These are phyloP conservation scores for Wickerhamomyces silvicola DNA, from an alignment of 805 yeast species.

Conservation along the genomic window DNA sequence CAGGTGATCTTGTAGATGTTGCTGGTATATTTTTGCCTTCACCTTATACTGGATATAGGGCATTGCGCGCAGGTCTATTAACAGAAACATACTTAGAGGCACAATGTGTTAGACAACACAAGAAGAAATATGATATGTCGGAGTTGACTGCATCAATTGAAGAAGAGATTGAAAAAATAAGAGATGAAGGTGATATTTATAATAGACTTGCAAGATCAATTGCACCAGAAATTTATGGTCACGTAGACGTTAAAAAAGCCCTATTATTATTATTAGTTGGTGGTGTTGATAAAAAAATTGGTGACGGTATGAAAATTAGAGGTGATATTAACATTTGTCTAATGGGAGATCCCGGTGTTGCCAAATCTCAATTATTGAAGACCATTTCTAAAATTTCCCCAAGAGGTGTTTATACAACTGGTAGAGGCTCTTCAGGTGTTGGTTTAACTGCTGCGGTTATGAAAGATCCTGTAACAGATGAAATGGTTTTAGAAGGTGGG, in stretches of 20 bases:
- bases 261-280: slow-evolving; percentile 79
- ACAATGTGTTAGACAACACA: slow-evolving; percentile 80
- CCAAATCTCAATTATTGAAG: slow-evolving; percentile 92
- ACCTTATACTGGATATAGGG: slow-evolving; percentile 94
- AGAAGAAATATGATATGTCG: slow-evolving; percentile 71
- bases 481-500: slow-evolving; percentile 97
- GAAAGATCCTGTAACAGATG: slow-evolving; percentile 99
- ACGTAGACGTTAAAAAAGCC: slow-evolving; percentile 88
- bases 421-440: slow-evolving; percentile 98
- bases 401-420: slow-evolving; percentile 94
- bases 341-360: slow-evolving; percentile 99
- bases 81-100: slow-evolving; percentile 93
- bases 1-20: slow-evolving; percentile 93
- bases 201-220: slow-evolving; percentile 77
- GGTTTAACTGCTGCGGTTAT: slow-evolving; percentile 98
- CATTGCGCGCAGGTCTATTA: slow-evolving; percentile 83
- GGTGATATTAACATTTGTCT: slow-evolving; percentile 94
- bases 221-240: slow-evolving; percentile 97
- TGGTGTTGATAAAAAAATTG: slow-evolving; percentile 90
- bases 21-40: slow-evolving; percentile 90
- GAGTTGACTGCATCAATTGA: slow-evolving; percentile 53
- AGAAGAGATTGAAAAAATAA: slow-evolving; percentile 47
- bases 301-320: slow-evolving; percentile 95
- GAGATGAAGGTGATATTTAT: slow-evolving; percentile 64
- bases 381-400: slow-evolving; percentile 91